phyloP scores from a whole-genome alignment of 352 stramenopile genomes.

The Globisporangium recalcitrans region DNA sequence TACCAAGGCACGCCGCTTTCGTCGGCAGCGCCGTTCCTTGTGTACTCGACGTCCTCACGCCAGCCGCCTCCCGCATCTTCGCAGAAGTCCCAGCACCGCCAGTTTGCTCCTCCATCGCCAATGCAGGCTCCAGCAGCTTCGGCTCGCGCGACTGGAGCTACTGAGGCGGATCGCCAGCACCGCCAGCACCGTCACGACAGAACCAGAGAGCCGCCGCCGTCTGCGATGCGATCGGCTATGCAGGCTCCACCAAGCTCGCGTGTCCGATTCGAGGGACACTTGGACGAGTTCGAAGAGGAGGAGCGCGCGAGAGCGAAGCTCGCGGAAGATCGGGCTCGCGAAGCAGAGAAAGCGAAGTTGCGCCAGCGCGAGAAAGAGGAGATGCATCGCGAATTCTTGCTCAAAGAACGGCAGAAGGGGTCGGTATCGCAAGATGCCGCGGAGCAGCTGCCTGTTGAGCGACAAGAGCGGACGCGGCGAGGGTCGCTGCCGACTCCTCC shows the following conservation, averaged over 20 bases:
- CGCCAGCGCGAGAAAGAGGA: slow-evolving; percentile 14
- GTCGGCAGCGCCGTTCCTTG: slow-evolving; percentile 42
- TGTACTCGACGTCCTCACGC: slow-evolving; percentile 26
- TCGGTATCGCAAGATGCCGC: slow-evolving; percentile 4
- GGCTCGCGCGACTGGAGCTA: background rate
- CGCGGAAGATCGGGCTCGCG: slow-evolving; percentile 1
- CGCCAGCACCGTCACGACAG: slow-evolving; percentile 16
- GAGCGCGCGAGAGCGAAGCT: slow-evolving; percentile 10
- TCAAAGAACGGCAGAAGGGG: slow-evolving; percentile 8
- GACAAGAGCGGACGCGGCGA: slow-evolving; percentile 3
- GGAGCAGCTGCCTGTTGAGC: background rate
- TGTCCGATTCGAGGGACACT: slow-evolving; percentile 26
- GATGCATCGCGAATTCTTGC: slow-evolving; percentile 10
- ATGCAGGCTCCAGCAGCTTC: background rate
- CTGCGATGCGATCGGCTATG: slow-evolving; percentile 24
- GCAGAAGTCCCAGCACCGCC: background rate
- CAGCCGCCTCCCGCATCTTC: background rate
- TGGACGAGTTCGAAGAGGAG: slow-evolving; percentile 10
- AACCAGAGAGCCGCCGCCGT: slow-evolving; percentile 25
- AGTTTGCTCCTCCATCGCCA: background rate
- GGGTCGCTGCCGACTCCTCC: slow-evolving; percentile 15
- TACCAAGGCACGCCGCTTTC: slow-evolving; percentile 32
- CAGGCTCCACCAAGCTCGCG: slow-evolving; percentile 37
- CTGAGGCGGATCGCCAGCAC: slow-evolving; percentile 13
- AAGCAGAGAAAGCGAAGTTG: slow-evolving; percentile 7